phyloP scores from a whole-genome alignment of 352 stramenopile species.

The Phytophthora fragariaefolia region DNA sequence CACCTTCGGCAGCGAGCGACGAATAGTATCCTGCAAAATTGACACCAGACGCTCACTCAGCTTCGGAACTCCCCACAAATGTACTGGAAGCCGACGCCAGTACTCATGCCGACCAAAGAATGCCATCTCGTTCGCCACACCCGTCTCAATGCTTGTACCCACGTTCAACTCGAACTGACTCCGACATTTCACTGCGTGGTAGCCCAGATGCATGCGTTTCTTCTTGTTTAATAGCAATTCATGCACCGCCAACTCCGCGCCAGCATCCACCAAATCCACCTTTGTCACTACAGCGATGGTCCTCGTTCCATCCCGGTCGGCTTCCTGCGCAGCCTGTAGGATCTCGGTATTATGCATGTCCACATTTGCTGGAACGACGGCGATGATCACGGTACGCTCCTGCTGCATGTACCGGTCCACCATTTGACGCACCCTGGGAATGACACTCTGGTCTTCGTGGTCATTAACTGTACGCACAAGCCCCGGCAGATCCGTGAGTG shows the following conservation, averaged over 20 bases:
- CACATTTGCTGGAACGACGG: constrained; percentile 84
- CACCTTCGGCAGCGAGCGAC: constrained; percentile 51
- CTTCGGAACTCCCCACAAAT: constrained; percentile 45
- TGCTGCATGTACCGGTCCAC: constrained; percentile 79
- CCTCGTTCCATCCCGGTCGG: constrained; percentile 66
- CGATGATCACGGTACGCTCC: constrained; percentile 85
- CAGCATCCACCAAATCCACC: constrained; percentile 87
- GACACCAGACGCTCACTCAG: constrained; percentile 46
- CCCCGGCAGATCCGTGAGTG: constrained; percentile 82
- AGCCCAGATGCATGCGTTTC: constrained; percentile 69
- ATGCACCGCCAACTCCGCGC: constrained; percentile 69
- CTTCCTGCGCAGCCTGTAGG: constrained; percentile 66
- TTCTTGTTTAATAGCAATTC: constrained; percentile 82
- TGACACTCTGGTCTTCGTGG: constrained; percentile 72
- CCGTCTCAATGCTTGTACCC: constrained; percentile 61
- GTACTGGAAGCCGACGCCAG: constrained; percentile 38
- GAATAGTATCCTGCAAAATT: constrained; percentile 61
- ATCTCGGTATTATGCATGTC: constrained; percentile 91
- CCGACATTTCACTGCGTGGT: constrained; percentile 89
- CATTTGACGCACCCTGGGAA: constrained; percentile 69
- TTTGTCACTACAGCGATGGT: constrained; percentile 92
- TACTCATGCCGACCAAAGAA: constrained; percentile 67
- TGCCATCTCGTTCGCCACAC: constrained; percentile 51
- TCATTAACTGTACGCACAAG: constrained; percentile 75
- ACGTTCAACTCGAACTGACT: constrained; percentile 73